Conservation (phyloP, 352 stramenopile species). For the Pythium brassicae region DNA sequence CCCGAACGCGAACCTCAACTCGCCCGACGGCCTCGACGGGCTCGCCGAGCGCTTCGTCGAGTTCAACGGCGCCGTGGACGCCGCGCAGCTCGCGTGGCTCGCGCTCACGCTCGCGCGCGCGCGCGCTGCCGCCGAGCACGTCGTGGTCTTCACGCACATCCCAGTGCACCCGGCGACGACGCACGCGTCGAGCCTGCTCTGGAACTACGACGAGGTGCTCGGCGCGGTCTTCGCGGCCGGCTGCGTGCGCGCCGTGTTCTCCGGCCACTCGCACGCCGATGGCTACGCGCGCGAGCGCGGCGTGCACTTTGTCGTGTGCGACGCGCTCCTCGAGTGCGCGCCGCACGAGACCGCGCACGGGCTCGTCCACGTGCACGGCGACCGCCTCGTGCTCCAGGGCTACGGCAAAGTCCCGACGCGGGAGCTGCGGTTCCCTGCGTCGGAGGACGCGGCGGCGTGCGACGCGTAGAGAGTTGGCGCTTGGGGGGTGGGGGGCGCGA, state of each 20-base stretch:
- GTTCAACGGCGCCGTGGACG: slow-evolving; percentile 73
- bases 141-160: slow-evolving; percentile 74
- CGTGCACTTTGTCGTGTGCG: slow-evolving; percentile 66
- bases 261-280: slow-evolving; percentile 61
- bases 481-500: too few relatives aligned
- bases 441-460: neutral
- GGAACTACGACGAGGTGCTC: slow-evolving; percentile 76
- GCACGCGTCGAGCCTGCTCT: slow-evolving; percentile 45
- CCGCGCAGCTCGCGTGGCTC: slow-evolving; percentile 58
- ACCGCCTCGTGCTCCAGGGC: slow-evolving; percentile 50
- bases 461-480: neutral
- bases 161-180: slow-evolving; percentile 50
- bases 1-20: slow-evolving; percentile 76
- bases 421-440: slow-evolving; percentile 32
- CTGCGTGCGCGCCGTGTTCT: slow-evolving; percentile 66
- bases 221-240: slow-evolving; percentile 29
- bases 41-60: slow-evolving; percentile 56
- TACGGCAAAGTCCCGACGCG: slow-evolving; percentile 59
- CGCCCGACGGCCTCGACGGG: slow-evolving; percentile 40
- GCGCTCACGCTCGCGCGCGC: slow-evolving; percentile 28
- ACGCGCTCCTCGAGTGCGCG: slow-evolving; percentile 67
- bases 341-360: slow-evolving; percentile 55
- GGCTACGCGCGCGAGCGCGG: slow-evolving; percentile 41
- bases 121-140: slow-evolving; percentile 26
- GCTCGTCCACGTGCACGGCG: slow-evolving; percentile 46